Base-by-base conservation (phyloP, 805 yeast genomes). In the Lachancea meyersii region DNA sequence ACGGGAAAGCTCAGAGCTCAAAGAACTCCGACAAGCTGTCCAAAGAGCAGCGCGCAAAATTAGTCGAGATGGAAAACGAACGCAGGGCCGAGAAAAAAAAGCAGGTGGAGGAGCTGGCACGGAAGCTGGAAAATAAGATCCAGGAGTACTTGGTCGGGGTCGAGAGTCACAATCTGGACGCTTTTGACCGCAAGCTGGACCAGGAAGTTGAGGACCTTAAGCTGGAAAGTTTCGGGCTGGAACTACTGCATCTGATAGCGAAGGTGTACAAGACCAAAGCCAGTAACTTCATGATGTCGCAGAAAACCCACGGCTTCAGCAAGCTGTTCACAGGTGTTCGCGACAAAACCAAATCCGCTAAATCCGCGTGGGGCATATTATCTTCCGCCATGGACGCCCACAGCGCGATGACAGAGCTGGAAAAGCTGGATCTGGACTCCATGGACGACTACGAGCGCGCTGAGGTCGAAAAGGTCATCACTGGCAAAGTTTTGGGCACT, bases 201-300 rank as follows among this genome's bases (percentile, higher is more conserved):
- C 67, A 69, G 42, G 93, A 85, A 57, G 76, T 84, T 34, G 89
- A 84, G 51, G 84, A 84, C 48, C 69, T 93, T 58, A 93, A 93
- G 63, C 77, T 87, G 74, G 98, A 93, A 70, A 86, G 96, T 41
- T 93, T 93, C 67, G 99, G 99, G 11, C 65, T 91, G 39, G 95
- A 91, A 64, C 71, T 93, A 39, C 68, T 91, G 50, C 88, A 82
- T 51, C 69, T 91, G 16, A 82, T 93, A 48, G 97, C 97, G 16
- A 75, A 74, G 47, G 76, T 86, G 4, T 93, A 93, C 64, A 72
- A 72, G 43, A 70, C 75, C 27, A 87, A 87, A 57, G 95, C 94
- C 2, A 70, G 76, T 45, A 86, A 84, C 19, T 79, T 77, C 45
- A 66, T 87, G 41, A 79, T 76, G 56, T 78, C 96, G 0, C 80